Percentiles rank a stretch among this genome's conserved stretches.
phyloP scores from a whole-genome alignment of 179 eudicot genomes.

The Gypsophila paniculata region DNA sequence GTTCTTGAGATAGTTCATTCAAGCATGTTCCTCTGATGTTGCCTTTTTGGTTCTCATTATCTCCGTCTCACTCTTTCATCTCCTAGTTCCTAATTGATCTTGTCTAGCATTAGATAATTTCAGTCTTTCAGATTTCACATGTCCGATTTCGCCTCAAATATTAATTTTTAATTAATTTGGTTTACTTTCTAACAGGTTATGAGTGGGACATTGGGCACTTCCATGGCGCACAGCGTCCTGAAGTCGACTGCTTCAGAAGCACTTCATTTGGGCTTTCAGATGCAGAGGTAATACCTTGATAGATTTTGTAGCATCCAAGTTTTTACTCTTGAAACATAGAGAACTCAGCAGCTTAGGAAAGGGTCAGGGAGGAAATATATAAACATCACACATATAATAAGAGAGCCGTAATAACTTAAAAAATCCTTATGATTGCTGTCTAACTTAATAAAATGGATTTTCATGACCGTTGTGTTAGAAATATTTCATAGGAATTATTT shows the following conservation, averaged over 20 bases:
- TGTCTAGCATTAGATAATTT: neutral
- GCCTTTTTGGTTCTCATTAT: neutral
- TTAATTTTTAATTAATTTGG: conserved; percentile 6
- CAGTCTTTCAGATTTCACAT: neutral
- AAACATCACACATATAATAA: neutral
- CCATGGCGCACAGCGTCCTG: conserved; percentile 81
- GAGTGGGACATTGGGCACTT: conserved; percentile 99
- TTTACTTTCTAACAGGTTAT: conserved; percentile 56
- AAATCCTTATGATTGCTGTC: neutral
- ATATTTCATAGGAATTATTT: neutral
- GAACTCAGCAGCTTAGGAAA: neutral
- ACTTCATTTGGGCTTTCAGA: conserved; percentile 83
- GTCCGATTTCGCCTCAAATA: conserved; percentile 1
- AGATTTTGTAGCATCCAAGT: conserved; percentile 7
- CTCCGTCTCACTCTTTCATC: neutral
- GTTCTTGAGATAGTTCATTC: neutral
- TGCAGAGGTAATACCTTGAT: conserved; percentile 45
- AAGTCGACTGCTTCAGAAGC: conserved; percentile 89
- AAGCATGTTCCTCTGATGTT: neutral
- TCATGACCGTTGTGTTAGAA: neutral
- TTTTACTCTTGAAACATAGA: neutral
- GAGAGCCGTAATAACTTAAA: neutral
- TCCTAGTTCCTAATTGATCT: neutral
- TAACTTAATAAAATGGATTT: conserved; percentile 1
- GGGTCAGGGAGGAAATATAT: neutral